Percentiles rank a stretch among this genome's conserved stretches.
These are phyloP conservation scores for Ophiognomonia clavigignenti-juglandacearum DNA, from an alignment of 2,329 filamentous ascomycete species.

Conservation along the genomic window DNA sequence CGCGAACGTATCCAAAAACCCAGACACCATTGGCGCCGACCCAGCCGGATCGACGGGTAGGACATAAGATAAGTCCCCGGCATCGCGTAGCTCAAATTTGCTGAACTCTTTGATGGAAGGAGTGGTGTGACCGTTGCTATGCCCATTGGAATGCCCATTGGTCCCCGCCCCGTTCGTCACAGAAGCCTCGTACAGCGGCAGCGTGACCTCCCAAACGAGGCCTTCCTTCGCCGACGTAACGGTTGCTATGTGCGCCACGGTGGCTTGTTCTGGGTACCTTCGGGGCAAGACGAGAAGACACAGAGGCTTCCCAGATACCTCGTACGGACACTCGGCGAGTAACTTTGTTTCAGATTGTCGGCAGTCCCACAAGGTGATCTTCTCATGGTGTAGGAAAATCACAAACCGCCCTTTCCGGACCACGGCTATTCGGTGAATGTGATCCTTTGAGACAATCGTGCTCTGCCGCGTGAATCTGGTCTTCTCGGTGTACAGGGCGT, in stretches of 20 bases:
- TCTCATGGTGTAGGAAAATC: slow-evolving; percentile 69
- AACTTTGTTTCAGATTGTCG: slow-evolving; percentile 52
- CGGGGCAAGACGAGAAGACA: slow-evolving; percentile 73
- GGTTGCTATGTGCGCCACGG: slow-evolving; percentile 69
- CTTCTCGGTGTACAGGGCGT: slow-evolving; percentile 46
- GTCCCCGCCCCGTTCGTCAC: slow-evolving; percentile 1
- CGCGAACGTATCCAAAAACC: slow-evolving; percentile 81
- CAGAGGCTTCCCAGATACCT: slow-evolving; percentile 64
- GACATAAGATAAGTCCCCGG: slow-evolving; percentile 59
- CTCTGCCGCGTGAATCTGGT: slow-evolving; percentile 62
- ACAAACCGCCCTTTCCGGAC: slow-evolving; percentile 74
- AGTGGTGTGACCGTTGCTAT: slow-evolving; percentile 27
- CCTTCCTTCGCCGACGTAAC: slow-evolving; percentile 75
- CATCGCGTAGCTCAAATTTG: slow-evolving; percentile 60
- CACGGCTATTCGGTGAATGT: slow-evolving; percentile 77
- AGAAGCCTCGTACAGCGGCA: slow-evolving; percentile 44
- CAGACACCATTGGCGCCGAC: slow-evolving; percentile 63
- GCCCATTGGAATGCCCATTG: slow-evolving; percentile 16
- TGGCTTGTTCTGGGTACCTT: slow-evolving; percentile 49
- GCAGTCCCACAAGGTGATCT: slow-evolving; percentile 76
- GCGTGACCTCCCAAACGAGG: slow-evolving; percentile 71
- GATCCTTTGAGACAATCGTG: slow-evolving; percentile 59
- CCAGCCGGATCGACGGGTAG: slow-evolving; percentile 85
- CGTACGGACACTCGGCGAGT: slow-evolving; percentile 55
- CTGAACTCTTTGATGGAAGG: slow-evolving; percentile 61